Conservation (phyloP, 768 basidiomycete species). For the Phlebiopsis gigantea region DNA sequence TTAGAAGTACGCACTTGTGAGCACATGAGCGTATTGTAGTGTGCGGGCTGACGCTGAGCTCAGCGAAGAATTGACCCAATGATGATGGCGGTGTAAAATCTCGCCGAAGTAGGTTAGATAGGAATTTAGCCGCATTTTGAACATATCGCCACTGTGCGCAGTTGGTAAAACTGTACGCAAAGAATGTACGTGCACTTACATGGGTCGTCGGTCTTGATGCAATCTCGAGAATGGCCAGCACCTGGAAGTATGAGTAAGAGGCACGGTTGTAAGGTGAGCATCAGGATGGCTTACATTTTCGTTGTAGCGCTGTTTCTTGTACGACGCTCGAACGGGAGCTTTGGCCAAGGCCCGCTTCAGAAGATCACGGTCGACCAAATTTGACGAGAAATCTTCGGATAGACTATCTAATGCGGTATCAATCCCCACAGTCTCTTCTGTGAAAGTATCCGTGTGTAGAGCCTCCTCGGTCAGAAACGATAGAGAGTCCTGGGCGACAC, state of each 20-base stretch:
- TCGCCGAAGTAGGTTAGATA: constrained; percentile 57
- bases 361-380: constrained; percentile 37
- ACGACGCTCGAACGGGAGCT: constrained; percentile 34
- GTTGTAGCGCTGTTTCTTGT: constrained; percentile 41
- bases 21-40: constrained; percentile 58
- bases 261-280: background rate
- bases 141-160: constrained; percentile 73
- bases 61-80: constrained; percentile 58
- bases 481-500: constrained; percentile 58
- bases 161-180: background rate
- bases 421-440: constrained; percentile 42
- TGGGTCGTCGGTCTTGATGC: constrained; percentile 63
- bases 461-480: constrained; percentile 59
- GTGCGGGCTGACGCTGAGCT: constrained; percentile 66
- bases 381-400: constrained; percentile 42
- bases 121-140: constrained; percentile 61
- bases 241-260: constrained; percentile 30
- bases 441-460: constrained; percentile 57
- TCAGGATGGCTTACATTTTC: constrained; percentile 38
- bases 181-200: constrained; percentile 37
- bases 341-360: constrained; percentile 40
- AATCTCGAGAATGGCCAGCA: constrained; percentile 54
- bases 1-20: constrained; percentile 45
- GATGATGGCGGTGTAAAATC: constrained; percentile 50
- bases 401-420: constrained; percentile 44